A percentile compares a stretch with the other conserved stretches of the same genome.
Evolutionary conservation across 345 rosid genomes (phyloP).

Genomic region (Aquilaria yunnanensis): DNA sequence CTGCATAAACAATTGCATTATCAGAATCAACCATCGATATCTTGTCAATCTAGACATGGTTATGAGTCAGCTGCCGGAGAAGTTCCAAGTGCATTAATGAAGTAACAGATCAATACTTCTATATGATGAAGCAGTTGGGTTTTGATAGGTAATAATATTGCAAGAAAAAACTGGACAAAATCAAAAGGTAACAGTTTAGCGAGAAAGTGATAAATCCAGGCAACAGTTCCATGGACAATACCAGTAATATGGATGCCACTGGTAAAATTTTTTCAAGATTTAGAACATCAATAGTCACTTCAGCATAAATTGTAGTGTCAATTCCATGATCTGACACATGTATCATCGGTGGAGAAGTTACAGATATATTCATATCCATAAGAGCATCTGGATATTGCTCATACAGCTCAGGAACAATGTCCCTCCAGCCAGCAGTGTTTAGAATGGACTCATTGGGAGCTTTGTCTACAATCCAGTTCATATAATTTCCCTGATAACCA

Average conservation of each 20-base stretch:
- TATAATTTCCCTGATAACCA: conserved; percentile 46
- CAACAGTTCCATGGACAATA: conserved; percentile 21
- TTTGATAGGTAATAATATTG: neutral
- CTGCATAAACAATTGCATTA: conserved; percentile 25
- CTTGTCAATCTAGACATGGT: neutral
- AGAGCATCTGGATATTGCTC: conserved; percentile 46
- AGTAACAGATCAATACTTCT: no score
- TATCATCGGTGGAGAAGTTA: conserved; percentile 50
- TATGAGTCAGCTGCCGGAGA: no score
- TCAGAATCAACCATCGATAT: neutral
- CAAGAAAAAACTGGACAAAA: neutral
- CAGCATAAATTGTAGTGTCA: conserved; percentile 32
- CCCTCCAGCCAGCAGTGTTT: conserved; percentile 68
- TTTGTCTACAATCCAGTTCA: conserved; percentile 46
- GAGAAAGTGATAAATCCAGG: neutral
- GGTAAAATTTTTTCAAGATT: conserved; percentile 39
- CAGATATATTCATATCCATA: conserved; percentile 44
- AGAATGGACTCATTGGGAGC: conserved; percentile 40
- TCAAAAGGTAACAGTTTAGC: neutral
- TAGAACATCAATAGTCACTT: conserved; percentile 43
- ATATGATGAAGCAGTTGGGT: neutral
- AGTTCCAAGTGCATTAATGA: neutral
- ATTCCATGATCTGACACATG: conserved; percentile 30
- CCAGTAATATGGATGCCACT: conserved; percentile 57
- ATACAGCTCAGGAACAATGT: conserved; percentile 54